Percentiles rank a stretch among this genome's conserved stretches.
Evolutionary conservation across 2,329 filamentous ascomycete species (phyloP).

Genomic region (Geosmithia morbida): DNA sequence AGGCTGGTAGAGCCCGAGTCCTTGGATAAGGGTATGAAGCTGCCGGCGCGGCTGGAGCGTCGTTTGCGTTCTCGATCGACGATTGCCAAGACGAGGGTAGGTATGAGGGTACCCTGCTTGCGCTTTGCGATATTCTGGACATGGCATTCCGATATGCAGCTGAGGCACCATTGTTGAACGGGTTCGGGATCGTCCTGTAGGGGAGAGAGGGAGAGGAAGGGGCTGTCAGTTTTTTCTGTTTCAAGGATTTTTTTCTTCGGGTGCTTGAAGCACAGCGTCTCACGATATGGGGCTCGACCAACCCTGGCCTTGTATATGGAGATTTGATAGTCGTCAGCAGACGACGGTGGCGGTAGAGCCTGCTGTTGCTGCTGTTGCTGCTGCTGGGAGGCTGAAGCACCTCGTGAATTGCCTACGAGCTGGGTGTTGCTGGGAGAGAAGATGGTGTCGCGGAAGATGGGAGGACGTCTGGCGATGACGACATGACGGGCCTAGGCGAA

Average conservation of each 20-base stretch:
- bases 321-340: constrained; percentile 28
- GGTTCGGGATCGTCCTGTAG: constrained; percentile 31
- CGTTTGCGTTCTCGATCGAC: constrained; percentile 49
- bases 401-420: constrained; percentile 1
- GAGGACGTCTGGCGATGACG: constrained; percentile 29
- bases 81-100: constrained; percentile 44
- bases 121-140: constrained; percentile 45
- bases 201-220: not conserved
- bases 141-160: constrained; percentile 39
- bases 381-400: constrained; percentile 8
- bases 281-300: not conserved
- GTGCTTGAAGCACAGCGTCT: not conserved
- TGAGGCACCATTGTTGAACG: constrained; percentile 36
- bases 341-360: constrained; percentile 6
- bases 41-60: constrained; percentile 47
- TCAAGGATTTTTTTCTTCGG: too few relatives aligned
- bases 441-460: constrained; percentile 17
- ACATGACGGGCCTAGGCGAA: constrained; percentile 39
- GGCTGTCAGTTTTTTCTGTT: not conserved
- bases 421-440: constrained; percentile 16
- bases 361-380: not conserved
- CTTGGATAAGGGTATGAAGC: constrained; percentile 34
- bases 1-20: constrained; percentile 33
- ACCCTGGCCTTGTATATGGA: constrained; percentile 44
- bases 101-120: constrained; percentile 44